A percentile compares a stretch with the other conserved stretches of the same genome.
Evolutionary conservation across 2,329 filamentous ascomycete genomes (phyloP).

Genomic region (Magnaporthiopsis rhizophila): DNA sequence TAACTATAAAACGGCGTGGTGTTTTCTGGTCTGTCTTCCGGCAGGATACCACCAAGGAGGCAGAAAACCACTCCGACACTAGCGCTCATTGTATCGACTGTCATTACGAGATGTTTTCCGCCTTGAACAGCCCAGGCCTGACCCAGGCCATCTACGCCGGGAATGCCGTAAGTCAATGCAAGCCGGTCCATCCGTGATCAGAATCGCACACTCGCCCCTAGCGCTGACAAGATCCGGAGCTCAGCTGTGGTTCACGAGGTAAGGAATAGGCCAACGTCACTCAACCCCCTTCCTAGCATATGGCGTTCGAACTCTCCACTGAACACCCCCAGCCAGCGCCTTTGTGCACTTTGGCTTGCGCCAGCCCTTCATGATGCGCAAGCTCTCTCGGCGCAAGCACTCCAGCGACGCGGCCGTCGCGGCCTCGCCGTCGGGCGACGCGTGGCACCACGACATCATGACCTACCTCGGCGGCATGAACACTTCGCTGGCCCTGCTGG

Average conservation of each 20-base stretch:
- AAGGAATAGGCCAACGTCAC: background rate
- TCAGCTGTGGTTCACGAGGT: conserved; percentile 5
- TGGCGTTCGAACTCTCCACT: background rate
- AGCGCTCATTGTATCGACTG: background rate
- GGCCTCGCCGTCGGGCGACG: conserved; percentile 12
- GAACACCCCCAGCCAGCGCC: conserved; percentile 9
- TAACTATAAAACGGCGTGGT: background rate
- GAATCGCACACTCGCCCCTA: background rate
- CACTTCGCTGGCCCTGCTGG: conserved; percentile 15
- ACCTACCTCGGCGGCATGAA: conserved; percentile 18
- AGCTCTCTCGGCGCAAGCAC: conserved; percentile 13
- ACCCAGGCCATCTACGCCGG: conserved; percentile 15
- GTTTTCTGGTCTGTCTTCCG: background rate
- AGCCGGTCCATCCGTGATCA: background rate
- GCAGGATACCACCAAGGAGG: background rate
- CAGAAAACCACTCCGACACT: background rate
- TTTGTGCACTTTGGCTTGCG: conserved; percentile 15
- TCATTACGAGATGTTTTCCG: background rate
- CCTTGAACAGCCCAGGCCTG: conserved; percentile 4
- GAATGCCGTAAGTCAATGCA: conserved; percentile 13
- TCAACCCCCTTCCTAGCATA: background rate
- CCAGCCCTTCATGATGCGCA: conserved; percentile 13
- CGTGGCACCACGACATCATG: conserved; percentile 20
- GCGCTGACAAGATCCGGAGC: background rate
- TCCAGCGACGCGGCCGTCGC: conserved; percentile 10